Evolutionary conservation across 1,284 basidiomycete genomes (phyloP).

Genomic region (Cystobasidium pallidum): DNA sequence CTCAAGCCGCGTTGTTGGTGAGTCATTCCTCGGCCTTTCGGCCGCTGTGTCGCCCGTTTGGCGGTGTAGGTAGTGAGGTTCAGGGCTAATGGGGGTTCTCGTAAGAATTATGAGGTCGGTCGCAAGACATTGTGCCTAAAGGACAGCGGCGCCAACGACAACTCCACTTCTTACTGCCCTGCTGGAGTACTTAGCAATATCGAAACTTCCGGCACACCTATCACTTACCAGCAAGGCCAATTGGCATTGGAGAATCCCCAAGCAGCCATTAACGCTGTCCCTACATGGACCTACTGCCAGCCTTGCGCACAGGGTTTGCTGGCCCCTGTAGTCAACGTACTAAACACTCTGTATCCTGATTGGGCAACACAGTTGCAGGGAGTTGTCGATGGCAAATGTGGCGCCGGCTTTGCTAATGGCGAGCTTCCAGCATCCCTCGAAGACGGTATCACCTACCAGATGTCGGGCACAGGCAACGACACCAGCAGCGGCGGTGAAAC

Average conservation of each 20-base stretch:
- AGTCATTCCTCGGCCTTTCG: neutral
- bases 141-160: conserved; percentile 15
- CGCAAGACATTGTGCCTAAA: conserved; percentile 29
- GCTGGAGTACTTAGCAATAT: conserved; percentile 38
- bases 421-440: conserved; percentile 16
- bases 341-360: conserved; percentile 13
- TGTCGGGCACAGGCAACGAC: neutral
- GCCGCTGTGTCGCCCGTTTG: neutral
- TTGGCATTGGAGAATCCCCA: conserved; percentile 18
- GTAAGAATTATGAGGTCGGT: conserved; percentile 28
- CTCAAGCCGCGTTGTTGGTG: conserved; percentile 28
- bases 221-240: conserved; percentile 18
- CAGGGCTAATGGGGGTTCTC: neutral
- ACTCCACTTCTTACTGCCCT: conserved; percentile 38
- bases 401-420: conserved; percentile 31
- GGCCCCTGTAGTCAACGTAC: conserved; percentile 14
- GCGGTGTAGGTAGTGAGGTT: too few relatives aligned
- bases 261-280: neutral
- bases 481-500: conserved; percentile 2
- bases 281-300: conserved; percentile 34
- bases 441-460: conserved; percentile 13
- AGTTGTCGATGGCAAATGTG: conserved; percentile 19
- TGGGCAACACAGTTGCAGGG: conserved; percentile 1
- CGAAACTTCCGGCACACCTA: conserved; percentile 31
- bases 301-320: conserved; percentile 23